phyloP scores from a whole-genome alignment of 257 asterid species.

The Euphrasia confusa region DNA sequence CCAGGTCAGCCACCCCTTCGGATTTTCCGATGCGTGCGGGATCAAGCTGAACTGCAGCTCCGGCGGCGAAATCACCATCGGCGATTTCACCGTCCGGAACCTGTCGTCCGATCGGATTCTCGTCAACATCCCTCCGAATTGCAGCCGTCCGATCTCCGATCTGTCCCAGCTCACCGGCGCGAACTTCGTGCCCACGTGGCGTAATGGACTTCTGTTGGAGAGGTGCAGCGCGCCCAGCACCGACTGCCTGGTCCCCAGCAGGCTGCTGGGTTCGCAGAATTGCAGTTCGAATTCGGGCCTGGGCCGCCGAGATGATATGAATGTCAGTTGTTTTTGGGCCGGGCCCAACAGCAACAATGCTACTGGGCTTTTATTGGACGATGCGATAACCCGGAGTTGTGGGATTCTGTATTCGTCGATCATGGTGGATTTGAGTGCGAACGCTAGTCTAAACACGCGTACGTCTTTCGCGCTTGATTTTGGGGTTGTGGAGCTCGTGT shows the following conservation, averaged over 20 bases:
- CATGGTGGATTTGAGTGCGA: slow-evolving; percentile 30
- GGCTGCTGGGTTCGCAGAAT: slow-evolving; percentile 16
- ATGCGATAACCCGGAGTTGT: slow-evolving; percentile 30
- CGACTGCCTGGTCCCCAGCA: slow-evolving; percentile 43
- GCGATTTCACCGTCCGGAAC: slow-evolving; percentile 37
- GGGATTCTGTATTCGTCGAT: slow-evolving; percentile 46
- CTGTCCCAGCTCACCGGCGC: slow-evolving; percentile 28
- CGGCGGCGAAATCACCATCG: slow-evolving; percentile 31
- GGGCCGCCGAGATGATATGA: background rate
- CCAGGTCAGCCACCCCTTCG: slow-evolving; percentile 55
- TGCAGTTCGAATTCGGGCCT: slow-evolving; percentile 25
- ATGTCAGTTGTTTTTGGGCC: slow-evolving; percentile 44
- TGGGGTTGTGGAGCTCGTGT: slow-evolving; percentile 58
- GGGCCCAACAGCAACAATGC: slow-evolving; percentile 15
- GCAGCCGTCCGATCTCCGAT: slow-evolving; percentile 49
- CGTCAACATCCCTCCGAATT: slow-evolving; percentile 39
- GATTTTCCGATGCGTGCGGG: slow-evolving; percentile 46
- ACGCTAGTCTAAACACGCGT: slow-evolving; percentile 18
- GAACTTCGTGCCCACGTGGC: slow-evolving; percentile 50
- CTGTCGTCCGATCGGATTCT: slow-evolving; percentile 46
- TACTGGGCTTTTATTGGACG: slow-evolving; percentile 32
- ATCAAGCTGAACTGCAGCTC: slow-evolving; percentile 42
- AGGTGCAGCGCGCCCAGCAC: slow-evolving; percentile 33
- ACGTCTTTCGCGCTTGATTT: slow-evolving; percentile 41
- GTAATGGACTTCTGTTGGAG: slow-evolving; percentile 53